Base-by-base conservation (phyloP, 2,329 filamentous ascomycete genomes). In the Plectosphaerella sp. region DNA sequence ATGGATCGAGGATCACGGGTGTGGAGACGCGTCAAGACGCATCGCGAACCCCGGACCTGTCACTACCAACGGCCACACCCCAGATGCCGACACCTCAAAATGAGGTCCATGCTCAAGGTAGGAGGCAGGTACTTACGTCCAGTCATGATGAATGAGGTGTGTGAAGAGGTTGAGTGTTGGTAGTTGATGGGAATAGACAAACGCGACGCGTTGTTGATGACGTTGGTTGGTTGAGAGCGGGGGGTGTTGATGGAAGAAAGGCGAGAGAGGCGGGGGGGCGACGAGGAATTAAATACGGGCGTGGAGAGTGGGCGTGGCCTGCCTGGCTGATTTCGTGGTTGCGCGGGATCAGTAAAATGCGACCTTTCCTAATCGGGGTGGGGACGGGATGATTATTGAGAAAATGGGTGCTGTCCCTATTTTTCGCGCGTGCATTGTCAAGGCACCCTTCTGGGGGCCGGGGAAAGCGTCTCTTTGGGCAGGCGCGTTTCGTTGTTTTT, bases 101-200 rank as follows among this genome's bases (percentile, higher is more conserved):
- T 52, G 35, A 52, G 6, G 50, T 49, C n/a, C n/a, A 43, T 45
- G 43, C 8, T 28, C 46, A 11, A 45, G 47, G 42, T 28, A 47
- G 52, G 59, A 33, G 54, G 20, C 35, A 47, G 53, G 46, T 64
- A 84, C 83, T 84, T 81, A 86, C 83, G 83, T 84, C 83, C 83
- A 84, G 83, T 86, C 83, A 87, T 87, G 57, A 73, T 85, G 80
- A 78, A 71, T 64, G 63, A 62, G 62, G 56, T 66, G 25, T 43
- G 47, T 18, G 33, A 24, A 18, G 46, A 48, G 22, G 22, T 53
- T 53, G 53, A 53, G 55, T 57, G 57, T 59, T 64, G 55, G 59
- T 62, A 66, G 67, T 63, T 59, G 60, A 67, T 66, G 58, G 53
- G 50, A 53, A 51, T 37, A 33, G 24, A 47, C 48, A 49, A 20